These are phyloP conservation scores for Bondarzewia mesenterica DNA, from an alignment of 1,284 basidiomycete genomes.

Conservation along the genomic window DNA sequence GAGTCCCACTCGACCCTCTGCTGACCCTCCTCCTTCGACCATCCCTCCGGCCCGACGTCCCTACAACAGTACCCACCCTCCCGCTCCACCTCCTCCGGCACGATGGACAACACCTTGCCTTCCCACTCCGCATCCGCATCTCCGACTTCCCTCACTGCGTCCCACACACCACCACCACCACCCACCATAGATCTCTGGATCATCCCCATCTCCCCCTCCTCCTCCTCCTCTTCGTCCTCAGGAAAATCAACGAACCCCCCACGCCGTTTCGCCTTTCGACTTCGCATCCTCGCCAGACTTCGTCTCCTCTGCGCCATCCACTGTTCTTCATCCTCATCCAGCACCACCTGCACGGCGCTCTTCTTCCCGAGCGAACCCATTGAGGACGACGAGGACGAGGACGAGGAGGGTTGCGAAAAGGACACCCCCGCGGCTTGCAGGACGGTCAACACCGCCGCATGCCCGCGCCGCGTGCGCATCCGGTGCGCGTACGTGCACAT, in stretches of 20 bases:
- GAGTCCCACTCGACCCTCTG: constrained; percentile 11
- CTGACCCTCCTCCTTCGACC: constrained; percentile 3
- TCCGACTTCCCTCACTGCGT: neutral
- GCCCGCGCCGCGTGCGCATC: constrained; percentile 63
- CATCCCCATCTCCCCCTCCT: neutral
- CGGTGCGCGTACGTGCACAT: constrained; percentile 61
- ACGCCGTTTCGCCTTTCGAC: neutral
- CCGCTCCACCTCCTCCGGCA: constrained; percentile 8
- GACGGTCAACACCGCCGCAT: constrained; percentile 61
- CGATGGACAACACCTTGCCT: constrained; percentile 11
- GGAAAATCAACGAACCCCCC: neutral
- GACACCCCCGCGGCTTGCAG: constrained; percentile 49
- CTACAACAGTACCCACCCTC: neutral
- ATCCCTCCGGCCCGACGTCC: neutral
- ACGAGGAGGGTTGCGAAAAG: constrained; percentile 4
- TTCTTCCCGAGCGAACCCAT: neutral
- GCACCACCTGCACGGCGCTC: no score
- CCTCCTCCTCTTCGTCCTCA: neutral
- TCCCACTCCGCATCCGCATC: constrained; percentile 2
- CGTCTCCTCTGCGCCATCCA: constrained; percentile 1
- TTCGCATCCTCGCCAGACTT: constrained; percentile 1
- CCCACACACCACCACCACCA: neutral
- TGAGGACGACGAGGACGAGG: constrained; percentile 2
- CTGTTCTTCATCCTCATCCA: neutral
- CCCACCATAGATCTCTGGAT: neutral